Evolutionary conservation across 140 eudicot genomes (phyloP).

Genomic region (Oenanthe javanica): DNA sequence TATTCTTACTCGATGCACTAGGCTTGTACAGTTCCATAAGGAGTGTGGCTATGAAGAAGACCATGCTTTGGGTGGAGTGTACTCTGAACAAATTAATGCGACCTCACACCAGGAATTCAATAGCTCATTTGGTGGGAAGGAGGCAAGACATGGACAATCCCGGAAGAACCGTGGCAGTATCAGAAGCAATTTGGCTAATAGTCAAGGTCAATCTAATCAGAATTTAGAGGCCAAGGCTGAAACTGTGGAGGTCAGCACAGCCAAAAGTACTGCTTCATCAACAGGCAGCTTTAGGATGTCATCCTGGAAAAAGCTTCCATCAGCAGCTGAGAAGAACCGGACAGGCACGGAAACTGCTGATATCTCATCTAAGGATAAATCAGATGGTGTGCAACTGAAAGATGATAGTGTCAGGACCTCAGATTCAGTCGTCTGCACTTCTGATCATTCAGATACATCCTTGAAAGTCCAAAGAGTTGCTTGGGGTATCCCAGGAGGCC

Average conservation of each 20-base stretch:
- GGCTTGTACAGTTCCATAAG: slow-evolving; percentile 95
- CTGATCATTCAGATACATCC: slow-evolving; percentile 43
- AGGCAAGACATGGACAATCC: slow-evolving; percentile 23
- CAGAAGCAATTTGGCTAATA: slow-evolving; percentile 17
- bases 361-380: slow-evolving; percentile 34
- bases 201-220: slow-evolving; percentile 30
- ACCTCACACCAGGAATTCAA: slow-evolving; percentile 29
- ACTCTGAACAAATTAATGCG: slow-evolving; percentile 43
- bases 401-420: slow-evolving; percentile 32
- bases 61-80: slow-evolving; percentile 53
- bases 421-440: slow-evolving; percentile 38
- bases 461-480: slow-evolving; percentile 31
- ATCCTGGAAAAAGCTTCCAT: slow-evolving; percentile 79
- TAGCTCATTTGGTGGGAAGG: slow-evolving; percentile 32
- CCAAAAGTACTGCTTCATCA: slow-evolving; percentile 57
- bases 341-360: slow-evolving; percentile 44
- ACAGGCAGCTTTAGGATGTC: slow-evolving; percentile 57
- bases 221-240: slow-evolving; percentile 29
- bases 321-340: slow-evolving; percentile 45
- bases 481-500: slow-evolving; percentile 49
- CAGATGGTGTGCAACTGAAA: slow-evolving; percentile 32
- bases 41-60: slow-evolving; percentile 90
- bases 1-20: slow-evolving; percentile 88
- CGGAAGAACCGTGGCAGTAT: slow-evolving; percentile 28
- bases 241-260: slow-evolving; percentile 52